Conservation (phyloP, 345 rosid genomes). For the Syzygium jambos region DNA sequence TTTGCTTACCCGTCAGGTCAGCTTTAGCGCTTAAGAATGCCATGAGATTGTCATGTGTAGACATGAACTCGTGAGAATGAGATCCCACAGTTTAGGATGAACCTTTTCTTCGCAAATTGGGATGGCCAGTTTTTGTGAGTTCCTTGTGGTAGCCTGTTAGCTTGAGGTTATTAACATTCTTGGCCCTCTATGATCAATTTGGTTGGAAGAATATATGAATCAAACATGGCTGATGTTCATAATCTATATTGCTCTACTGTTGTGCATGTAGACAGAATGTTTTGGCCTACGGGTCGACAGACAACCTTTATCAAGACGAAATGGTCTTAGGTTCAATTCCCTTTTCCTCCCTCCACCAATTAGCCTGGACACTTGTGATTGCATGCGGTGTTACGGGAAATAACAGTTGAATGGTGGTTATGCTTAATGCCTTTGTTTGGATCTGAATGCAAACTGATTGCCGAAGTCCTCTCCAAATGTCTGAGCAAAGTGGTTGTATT, state of each 20-base stretch:
- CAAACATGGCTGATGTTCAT: background rate
- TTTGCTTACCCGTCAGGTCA: background rate
- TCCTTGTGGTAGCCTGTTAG: background rate
- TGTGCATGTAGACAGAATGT: background rate
- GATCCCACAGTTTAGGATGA: background rate
- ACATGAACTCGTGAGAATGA: background rate
- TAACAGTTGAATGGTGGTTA: background rate
- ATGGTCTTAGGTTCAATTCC: background rate
- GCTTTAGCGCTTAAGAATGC: background rate
- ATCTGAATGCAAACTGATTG: background rate
- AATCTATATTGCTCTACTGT: background rate
- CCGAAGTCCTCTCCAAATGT: background rate
- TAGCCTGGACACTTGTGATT: background rate
- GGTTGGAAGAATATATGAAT: background rate
- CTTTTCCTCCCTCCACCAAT: background rate
- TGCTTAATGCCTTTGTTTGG: background rate
- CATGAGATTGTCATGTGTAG: background rate
- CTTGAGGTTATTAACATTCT: background rate
- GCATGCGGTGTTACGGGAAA: background rate
- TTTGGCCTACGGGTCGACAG: background rate
- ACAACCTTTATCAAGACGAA: background rate
- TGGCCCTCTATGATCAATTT: background rate
- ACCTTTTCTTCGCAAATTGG: background rate
- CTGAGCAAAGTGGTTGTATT: background rate
- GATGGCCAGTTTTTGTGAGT: background rate